A percentile compares a stretch with the other conserved stretches of the same genome.
phyloP scores from a whole-genome alignment of 805 yeast species.

The Maudiozyma pseudohumilis region DNA sequence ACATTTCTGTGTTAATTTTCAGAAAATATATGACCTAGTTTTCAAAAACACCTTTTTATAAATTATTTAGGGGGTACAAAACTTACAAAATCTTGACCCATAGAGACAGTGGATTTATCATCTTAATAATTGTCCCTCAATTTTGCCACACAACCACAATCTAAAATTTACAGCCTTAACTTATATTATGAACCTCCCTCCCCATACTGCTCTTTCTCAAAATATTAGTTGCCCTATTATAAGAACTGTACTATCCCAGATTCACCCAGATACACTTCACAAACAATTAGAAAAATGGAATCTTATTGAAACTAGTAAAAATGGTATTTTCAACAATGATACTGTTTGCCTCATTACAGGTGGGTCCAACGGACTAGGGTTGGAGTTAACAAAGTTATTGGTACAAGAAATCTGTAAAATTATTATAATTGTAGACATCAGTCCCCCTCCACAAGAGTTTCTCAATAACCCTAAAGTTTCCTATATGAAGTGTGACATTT shows the following conservation, averaged over 20 bases:
- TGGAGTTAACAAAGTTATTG: slow-evolving; percentile 44
- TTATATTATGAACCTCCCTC: too few species aligned
- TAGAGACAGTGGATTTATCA: too few species aligned
- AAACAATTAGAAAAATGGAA: background rate
- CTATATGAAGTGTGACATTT: slow-evolving; percentile 64
- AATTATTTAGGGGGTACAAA: too few species aligned
- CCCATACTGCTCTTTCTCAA: too few species aligned
- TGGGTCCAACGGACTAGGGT: slow-evolving; percentile 73
- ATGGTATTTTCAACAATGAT: background rate
- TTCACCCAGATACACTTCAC: background rate
- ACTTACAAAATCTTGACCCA: too few species aligned
- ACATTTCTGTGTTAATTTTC: too few species aligned
- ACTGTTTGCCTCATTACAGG: slow-evolving; percentile 66
- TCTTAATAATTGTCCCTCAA: too few species aligned
- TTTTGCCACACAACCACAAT: too few species aligned
- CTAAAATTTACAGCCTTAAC: too few species aligned
- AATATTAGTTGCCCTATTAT: background rate
- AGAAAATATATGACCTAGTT: too few species aligned
- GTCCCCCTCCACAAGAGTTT: slow-evolving; percentile 21
- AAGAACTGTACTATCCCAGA: slow-evolving; percentile 4
- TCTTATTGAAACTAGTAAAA: background rate
- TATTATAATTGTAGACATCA: slow-evolving; percentile 60
- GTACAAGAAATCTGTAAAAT: slow-evolving; percentile 33
- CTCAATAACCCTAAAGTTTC: slow-evolving; percentile 32
- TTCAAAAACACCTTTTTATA: too few species aligned